Conservation (phyloP, 352 stramenopile genomes). For the Ochromonadaceae sp. region DNA sequence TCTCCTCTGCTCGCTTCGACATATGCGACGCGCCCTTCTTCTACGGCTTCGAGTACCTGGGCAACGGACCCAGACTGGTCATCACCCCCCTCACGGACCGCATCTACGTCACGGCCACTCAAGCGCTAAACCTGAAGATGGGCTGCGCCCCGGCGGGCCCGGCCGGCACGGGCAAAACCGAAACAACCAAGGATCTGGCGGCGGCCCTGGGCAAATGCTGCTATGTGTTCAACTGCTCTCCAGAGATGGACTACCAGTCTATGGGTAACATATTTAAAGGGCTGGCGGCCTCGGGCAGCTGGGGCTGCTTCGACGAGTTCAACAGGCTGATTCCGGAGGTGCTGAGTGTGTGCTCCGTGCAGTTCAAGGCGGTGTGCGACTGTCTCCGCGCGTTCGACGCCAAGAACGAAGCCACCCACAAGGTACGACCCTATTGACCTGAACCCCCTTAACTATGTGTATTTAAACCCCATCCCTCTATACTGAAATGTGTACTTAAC, state of each 20-base stretch:
- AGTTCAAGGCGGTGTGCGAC: conserved; percentile 81
- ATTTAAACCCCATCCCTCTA: no score
- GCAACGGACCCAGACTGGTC: conserved; percentile 71
- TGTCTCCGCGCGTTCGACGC: conserved; percentile 44
- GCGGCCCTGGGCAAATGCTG: conserved; percentile 76
- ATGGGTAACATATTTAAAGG: conserved; percentile 86
- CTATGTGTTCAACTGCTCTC: conserved; percentile 82
- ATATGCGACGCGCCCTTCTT: conserved; percentile 72
- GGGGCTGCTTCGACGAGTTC: conserved; percentile 84
- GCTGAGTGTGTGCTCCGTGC: conserved; percentile 74
- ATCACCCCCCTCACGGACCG: conserved; percentile 83
- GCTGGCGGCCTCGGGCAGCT: conserved; percentile 66
- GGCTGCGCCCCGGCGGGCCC: conserved; percentile 61
- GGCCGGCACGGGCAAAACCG: conserved; percentile 57
- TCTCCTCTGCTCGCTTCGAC: conserved; percentile 50
- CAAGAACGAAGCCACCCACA: conserved; percentile 12
- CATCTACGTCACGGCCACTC: conserved; percentile 79
- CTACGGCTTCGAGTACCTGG: conserved; percentile 85
- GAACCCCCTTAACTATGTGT: no score
- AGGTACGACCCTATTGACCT: no score
- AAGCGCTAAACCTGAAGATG: conserved; percentile 75
- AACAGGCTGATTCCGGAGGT: conserved; percentile 77
- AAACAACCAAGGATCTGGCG: conserved; percentile 80
- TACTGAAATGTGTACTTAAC: no score
- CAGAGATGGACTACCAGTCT: conserved; percentile 80